Conservation (phyloP, 1,284 basidiomycete species). For the Boletus mariae region DNA sequence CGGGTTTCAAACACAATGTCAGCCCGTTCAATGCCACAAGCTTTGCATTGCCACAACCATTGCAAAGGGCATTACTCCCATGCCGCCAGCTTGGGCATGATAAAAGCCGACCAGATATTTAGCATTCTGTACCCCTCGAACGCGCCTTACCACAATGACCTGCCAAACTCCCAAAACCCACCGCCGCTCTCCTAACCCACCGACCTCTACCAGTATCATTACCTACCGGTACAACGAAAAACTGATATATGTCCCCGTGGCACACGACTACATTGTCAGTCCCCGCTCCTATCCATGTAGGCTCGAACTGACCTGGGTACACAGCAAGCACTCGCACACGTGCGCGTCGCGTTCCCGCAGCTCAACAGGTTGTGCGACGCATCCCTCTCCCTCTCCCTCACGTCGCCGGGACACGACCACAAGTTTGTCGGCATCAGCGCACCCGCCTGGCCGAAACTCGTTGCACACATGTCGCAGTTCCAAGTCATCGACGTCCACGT, state of each 20-base stretch:
- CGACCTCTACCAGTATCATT: constrained; percentile 39
- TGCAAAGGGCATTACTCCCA: no score
- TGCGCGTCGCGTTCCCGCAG: constrained; percentile 42
- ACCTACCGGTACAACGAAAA: constrained; percentile 47
- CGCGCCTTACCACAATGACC: constrained; percentile 4
- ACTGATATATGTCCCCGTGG: constrained; percentile 53
- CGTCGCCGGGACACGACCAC: constrained; percentile 32
- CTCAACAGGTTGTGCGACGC: constrained; percentile 39
- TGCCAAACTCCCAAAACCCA: neutral
- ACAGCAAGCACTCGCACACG: constrained; percentile 54
- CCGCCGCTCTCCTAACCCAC: neutral
- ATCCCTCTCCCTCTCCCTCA: constrained; percentile 46
- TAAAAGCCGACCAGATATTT: neutral
- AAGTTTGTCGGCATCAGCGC: constrained; percentile 49
- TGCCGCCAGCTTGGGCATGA: neutral
- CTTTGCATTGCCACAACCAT: no score
- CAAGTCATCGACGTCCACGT: constrained; percentile 50
- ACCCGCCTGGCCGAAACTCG: constrained; percentile 51
- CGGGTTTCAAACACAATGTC: no score
- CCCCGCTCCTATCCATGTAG: neutral
- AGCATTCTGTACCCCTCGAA: neutral
- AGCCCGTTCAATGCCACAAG: no score
- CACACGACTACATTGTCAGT: constrained; percentile 45
- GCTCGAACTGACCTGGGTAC: neutral
- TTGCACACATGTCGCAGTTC: constrained; percentile 43